Percentiles rank a stretch among this genome's conserved stretches.
Evolutionary conservation across 2,329 filamentous ascomycete species (phyloP).

Genomic region (Fusarium sp.): DNA sequence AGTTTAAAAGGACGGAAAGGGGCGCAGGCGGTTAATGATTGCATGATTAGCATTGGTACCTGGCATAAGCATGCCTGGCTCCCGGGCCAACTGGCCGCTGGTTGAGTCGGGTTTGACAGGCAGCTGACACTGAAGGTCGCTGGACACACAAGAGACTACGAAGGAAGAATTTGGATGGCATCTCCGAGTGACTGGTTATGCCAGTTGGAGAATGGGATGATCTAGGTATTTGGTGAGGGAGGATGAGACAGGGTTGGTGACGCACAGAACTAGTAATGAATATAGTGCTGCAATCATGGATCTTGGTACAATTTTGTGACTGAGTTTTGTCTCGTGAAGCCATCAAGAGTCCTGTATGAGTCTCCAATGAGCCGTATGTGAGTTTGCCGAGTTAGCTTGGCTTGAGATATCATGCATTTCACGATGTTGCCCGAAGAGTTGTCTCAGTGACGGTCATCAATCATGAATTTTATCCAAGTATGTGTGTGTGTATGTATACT

Average conservation of each 20-base stretch:
- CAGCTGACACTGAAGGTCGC: constrained; percentile 14
- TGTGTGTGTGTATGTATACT: background rate
- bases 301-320: background rate
- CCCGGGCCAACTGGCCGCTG: constrained; percentile 26
- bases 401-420: background rate
- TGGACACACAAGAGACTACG: constrained; percentile 7
- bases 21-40: constrained; percentile 50
- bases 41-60: constrained; percentile 53
- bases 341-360: background rate
- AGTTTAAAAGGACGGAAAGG: constrained; percentile 33
- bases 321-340: background rate
- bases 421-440: background rate
- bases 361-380: background rate
- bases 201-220: constrained; percentile 19
- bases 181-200: constrained; percentile 19
- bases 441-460: constrained; percentile 17
- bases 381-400: background rate
- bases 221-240: constrained; percentile 32
- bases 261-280: constrained; percentile 47
- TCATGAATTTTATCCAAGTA: constrained; percentile 35
- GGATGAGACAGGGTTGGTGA: constrained; percentile 32
- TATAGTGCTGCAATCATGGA: constrained; percentile 40
- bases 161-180: constrained; percentile 28
- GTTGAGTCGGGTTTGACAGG: constrained; percentile 26
- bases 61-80: constrained; percentile 44